phyloP scores from a whole-genome alignment of 352 stramenopile species.

The Pythium brachiatum region DNA sequence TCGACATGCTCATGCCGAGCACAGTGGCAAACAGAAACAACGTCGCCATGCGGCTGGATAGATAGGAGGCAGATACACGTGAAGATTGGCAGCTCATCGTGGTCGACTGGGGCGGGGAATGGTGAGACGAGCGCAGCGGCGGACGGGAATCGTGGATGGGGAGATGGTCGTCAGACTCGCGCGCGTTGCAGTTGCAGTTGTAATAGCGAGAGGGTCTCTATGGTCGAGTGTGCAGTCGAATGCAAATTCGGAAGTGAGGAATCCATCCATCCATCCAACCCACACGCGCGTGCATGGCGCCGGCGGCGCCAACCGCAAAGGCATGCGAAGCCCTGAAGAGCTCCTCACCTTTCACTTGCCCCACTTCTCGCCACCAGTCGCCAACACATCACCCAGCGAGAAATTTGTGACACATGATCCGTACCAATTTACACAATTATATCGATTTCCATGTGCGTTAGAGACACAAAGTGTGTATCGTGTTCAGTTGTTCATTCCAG shows the following conservation, averaged over 20 bases:
- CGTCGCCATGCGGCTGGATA: not conserved
- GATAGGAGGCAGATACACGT: not conserved
- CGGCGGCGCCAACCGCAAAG: not conserved
- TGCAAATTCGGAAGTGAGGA: conserved; percentile 1
- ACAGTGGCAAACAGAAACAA: not conserved
- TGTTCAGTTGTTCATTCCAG: too few species aligned
- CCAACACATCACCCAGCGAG: not conserved
- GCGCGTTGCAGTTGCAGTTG: not conserved
- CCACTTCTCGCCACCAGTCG: not conserved
- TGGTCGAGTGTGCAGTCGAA: not conserved
- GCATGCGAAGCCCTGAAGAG: not conserved
- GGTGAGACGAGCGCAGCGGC: not conserved
- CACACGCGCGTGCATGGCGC: not conserved
- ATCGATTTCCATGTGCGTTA: not conserved
- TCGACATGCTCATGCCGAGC: not conserved
- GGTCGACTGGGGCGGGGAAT: not conserved
- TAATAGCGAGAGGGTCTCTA: not conserved
- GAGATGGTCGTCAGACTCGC: not conserved
- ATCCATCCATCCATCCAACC: not conserved
- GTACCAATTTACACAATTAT: not conserved
- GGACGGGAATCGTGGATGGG: not conserved
- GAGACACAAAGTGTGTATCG: too few species aligned
- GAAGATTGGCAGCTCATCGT: not conserved
- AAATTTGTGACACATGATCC: not conserved
- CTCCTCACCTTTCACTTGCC: not conserved